phyloP scores from a whole-genome alignment of 2,329 filamentous ascomycete species.

The Magnaporthiopsis incrustans region DNA sequence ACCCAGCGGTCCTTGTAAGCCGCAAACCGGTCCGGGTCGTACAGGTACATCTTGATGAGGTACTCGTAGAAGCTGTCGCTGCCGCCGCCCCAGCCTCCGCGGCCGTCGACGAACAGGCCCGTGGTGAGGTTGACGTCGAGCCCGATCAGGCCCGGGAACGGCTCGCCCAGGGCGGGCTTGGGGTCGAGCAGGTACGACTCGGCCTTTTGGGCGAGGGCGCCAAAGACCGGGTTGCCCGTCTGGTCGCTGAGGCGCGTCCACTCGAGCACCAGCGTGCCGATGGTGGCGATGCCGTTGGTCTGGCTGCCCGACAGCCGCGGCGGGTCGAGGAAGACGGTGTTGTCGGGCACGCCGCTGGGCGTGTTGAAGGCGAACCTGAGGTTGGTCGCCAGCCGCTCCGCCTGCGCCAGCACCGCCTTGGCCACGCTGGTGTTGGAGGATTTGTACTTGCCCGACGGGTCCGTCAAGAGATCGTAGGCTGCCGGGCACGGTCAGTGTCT shows the following conservation, averaged over 20 bases:
- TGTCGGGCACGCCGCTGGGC: slow-evolving; percentile 64
- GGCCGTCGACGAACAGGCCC: slow-evolving; percentile 58
- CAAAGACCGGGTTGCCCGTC: slow-evolving; percentile 60
- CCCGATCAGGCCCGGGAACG: slow-evolving; percentile 71
- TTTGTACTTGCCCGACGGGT: slow-evolving; percentile 46
- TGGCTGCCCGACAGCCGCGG: slow-evolving; percentile 37
- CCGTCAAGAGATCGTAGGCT: slow-evolving; percentile 65
- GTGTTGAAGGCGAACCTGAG: slow-evolving; percentile 75
- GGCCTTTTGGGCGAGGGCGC: slow-evolving; percentile 54
- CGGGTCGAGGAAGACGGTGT: slow-evolving; percentile 54
- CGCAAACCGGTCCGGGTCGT: slow-evolving; percentile 57
- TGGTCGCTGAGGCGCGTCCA: slow-evolving; percentile 77
- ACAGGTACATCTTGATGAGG: slow-evolving; percentile 84
- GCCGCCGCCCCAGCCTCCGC: slow-evolving; percentile 70
- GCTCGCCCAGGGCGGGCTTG: slow-evolving; percentile 52
- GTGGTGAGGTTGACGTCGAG: slow-evolving; percentile 54
- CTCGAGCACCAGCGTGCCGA: slow-evolving; percentile 73
- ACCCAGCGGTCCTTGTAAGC: slow-evolving; percentile 69
- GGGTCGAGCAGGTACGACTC: slow-evolving; percentile 65
- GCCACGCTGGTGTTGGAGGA: slow-evolving; percentile 34
- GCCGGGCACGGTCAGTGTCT: neutral
- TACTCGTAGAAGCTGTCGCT: slow-evolving; percentile 84
- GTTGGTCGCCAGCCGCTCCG: slow-evolving; percentile 59
- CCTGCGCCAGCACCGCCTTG: slow-evolving; percentile 56
- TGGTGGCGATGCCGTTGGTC: slow-evolving; percentile 66